Evolutionary conservation across 78 protist genomes (phyloP).

Genomic region (Monocercomonoides exilis): DNA sequence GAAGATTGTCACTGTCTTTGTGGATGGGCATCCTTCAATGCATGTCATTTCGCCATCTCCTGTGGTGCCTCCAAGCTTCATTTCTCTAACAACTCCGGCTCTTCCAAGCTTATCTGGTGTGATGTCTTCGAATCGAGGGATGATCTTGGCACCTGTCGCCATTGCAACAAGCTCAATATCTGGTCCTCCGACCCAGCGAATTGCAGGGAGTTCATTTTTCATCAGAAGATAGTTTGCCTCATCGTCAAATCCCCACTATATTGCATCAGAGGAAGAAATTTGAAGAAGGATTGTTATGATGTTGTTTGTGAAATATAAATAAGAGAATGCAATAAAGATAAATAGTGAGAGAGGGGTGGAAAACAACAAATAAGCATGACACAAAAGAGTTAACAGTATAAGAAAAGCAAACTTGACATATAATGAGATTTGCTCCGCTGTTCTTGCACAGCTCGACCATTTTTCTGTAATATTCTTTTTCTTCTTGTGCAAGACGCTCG

Average conservation of each 20-base stretch:
- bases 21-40: constrained; percentile 92
- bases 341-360: background rate
- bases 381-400: too few relatives aligned
- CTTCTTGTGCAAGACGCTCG: constrained; percentile 65
- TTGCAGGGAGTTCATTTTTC: constrained; percentile 91
- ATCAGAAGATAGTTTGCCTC: constrained; percentile 98
- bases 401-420: constrained; percentile 10
- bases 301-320: too few relatives aligned
- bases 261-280: background rate
- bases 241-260: constrained; percentile 99
- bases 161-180: constrained; percentile 98
- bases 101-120: constrained; percentile 90
- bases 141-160: constrained; percentile 98
- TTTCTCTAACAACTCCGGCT: constrained; percentile 84
- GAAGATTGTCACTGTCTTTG: constrained; percentile 94
- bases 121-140: constrained; percentile 97
- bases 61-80: constrained; percentile 91
- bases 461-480: constrained; percentile 63
- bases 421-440: constrained; percentile 84
- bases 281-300: background rate
- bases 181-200: constrained; percentile 98
- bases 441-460: constrained; percentile 70
- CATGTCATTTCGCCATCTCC: constrained; percentile 80
- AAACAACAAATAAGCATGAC: background rate
- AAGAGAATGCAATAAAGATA: background rate